Conservation (phyloP, 805 yeast species). For the Candida golubevii region DNA sequence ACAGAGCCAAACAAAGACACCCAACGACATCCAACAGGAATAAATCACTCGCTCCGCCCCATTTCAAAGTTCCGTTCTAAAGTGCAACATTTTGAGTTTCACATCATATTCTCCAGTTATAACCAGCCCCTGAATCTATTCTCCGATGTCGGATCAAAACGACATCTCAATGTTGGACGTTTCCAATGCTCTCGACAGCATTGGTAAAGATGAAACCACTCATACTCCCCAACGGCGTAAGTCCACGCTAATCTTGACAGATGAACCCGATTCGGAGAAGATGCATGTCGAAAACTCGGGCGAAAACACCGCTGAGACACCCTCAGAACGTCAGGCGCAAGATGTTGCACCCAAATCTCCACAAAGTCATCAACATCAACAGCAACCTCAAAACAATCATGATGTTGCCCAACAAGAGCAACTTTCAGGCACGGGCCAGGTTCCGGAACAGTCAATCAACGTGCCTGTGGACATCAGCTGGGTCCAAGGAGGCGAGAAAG, state of each 20-base stretch:
- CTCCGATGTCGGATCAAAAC: conserved; percentile 20
- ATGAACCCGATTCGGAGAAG: conserved; percentile 55
- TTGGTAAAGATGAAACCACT: conserved; percentile 3
- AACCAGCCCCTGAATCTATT: too few species aligned
- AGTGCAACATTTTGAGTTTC: too few species aligned
- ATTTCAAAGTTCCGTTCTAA: too few species aligned
- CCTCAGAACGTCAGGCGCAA: not conserved
- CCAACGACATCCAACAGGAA: too few species aligned
- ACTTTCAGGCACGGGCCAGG: not conserved
- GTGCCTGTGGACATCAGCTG: conserved; percentile 72
- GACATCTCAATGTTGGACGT: conserved; percentile 45
- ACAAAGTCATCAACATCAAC: not conserved
- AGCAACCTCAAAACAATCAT: not conserved
- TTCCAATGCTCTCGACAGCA: conserved; percentile 27
- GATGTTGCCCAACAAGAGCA: not conserved
- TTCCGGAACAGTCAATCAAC: conserved; percentile 28
- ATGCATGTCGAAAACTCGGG: conserved; percentile 33
- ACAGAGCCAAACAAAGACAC: too few species aligned
- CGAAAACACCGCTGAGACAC: not conserved
- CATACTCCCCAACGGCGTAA: conserved; percentile 48
- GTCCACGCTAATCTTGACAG: conserved; percentile 68
- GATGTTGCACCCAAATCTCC: not conserved
- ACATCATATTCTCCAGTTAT: too few species aligned
- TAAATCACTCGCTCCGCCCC: too few species aligned
- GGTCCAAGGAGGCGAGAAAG: conserved; percentile 95